A percentile compares a stretch with the other conserved stretches of the same genome.
phyloP scores from a whole-genome alignment of 2,329 filamentous ascomycete genomes.

The Aspergillus ochraceus region DNA sequence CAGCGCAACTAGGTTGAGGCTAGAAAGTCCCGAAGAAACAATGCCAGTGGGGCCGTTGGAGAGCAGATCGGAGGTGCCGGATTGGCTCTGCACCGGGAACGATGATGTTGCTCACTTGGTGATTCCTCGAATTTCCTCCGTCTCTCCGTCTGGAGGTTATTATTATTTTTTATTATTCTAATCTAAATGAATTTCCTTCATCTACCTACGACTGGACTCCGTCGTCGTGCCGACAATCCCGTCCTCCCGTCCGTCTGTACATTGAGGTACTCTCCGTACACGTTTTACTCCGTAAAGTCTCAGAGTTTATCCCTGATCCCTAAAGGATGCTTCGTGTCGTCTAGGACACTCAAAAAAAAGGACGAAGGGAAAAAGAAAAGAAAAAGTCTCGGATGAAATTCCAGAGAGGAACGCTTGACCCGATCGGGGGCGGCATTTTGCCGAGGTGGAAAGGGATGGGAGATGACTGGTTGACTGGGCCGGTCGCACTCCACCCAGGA shows the following conservation, averaged over 20 bases:
- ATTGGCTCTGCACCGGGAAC: not conserved
- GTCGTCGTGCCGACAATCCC: too few relatives aligned
- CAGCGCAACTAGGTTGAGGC: constrained; percentile 9
- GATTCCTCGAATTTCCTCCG: not conserved
- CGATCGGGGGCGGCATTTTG: not conserved
- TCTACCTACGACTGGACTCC: not conserved
- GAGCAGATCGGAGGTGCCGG: not conserved
- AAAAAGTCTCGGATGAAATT: not conserved
- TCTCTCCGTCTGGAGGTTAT: too few relatives aligned
- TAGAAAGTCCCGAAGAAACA: constrained; percentile 23
- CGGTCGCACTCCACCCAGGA: not conserved
- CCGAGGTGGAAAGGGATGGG: not conserved
- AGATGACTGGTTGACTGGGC: not conserved
- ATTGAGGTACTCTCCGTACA: too few relatives aligned
- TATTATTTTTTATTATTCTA: too few relatives aligned
- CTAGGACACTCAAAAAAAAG: not conserved
- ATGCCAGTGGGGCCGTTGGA: constrained; percentile 17
- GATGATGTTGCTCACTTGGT: not conserved
- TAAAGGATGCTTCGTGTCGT: not conserved
- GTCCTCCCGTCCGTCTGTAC: too few relatives aligned
- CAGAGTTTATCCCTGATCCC: not conserved
- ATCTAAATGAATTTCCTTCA: not conserved
- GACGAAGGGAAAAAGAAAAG: not conserved
- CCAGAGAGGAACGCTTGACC: not conserved
- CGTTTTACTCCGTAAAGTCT: not conserved